These are phyloP conservation scores for Nymphaea colorata DNA, from an alignment of 164 flowering plant species.

Conservation along the genomic window DNA sequence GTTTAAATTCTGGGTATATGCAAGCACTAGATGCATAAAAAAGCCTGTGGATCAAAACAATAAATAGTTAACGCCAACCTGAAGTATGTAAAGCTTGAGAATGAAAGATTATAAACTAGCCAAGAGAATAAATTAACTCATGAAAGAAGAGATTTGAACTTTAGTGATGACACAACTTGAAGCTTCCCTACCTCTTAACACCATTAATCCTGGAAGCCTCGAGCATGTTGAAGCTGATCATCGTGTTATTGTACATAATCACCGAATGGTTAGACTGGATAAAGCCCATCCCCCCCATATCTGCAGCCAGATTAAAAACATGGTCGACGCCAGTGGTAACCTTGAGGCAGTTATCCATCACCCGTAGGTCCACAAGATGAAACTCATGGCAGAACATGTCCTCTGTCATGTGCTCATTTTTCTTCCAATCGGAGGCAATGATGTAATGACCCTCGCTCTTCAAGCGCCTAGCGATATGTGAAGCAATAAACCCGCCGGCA, in stretches of 20 bases:
- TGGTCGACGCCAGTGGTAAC: slow-evolving; percentile 82
- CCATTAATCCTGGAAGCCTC: slow-evolving; percentile 90
- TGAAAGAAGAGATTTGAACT: too few relatives aligned
- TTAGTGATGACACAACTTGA: not conserved
- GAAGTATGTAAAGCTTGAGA: too few relatives aligned
- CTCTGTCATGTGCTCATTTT: slow-evolving; percentile 96
- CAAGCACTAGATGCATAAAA: slow-evolving; percentile 99
- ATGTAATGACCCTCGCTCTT: slow-evolving; percentile 95
- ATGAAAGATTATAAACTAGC: too few relatives aligned
- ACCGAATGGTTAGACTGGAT: slow-evolving; percentile 98
- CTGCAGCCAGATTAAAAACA: slow-evolving; percentile 99
- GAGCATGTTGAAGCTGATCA: slow-evolving; percentile 98
- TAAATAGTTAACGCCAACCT: too few relatives aligned
- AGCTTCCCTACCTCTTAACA: slow-evolving; percentile 59
- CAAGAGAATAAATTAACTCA: too few relatives aligned
- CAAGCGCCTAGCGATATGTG: slow-evolving; percentile 91
- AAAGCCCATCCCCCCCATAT: slow-evolving; percentile 99
- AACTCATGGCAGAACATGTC: slow-evolving; percentile 98
- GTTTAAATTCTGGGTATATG: slow-evolving; percentile 97
- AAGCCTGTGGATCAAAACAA: slow-evolving; percentile 33
- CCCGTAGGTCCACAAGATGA: slow-evolving; percentile 92
- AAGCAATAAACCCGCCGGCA: slow-evolving; percentile 97
- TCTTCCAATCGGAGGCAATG: slow-evolving; percentile 99
- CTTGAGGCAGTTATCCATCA: slow-evolving; percentile 93
- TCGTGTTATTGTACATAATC: slow-evolving; percentile 94